Base-by-base conservation (phyloP, 176 grass and related monocot genomes). In the Aegilops sharonensis region DNA sequence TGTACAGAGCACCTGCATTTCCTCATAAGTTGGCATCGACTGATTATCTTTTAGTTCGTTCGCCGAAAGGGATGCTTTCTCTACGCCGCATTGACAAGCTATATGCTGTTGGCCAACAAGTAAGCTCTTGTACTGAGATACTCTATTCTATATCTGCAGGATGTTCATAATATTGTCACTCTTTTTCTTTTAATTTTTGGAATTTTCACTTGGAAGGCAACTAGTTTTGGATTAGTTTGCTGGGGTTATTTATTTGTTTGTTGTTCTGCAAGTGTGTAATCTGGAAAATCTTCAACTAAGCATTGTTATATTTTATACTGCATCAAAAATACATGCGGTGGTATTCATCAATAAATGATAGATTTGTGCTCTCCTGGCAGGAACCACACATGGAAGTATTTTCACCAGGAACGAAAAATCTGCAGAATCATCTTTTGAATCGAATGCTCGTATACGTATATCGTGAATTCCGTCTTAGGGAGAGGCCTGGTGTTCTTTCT, bases 341-440 rank as follows among this genome's bases (percentile, higher is more conserved):
- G 15, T 20, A 72, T 5, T 60, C 31, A 43, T 31, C 14, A 54
- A 37, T 85, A 37, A 34, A 85, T 77, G 61, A 40, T 63, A 76
- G 42, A 71, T 90, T 83, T 78, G 6, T 70, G 71, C 72, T 85
- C 17, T 87, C 59, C 39, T 91, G 71, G 50, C 90, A 98, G 95
- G 93, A 98, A 79, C 96, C 96, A 72, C 96, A 95, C 79, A 95
- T 98, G 96, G 96, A 98, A 88, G 93, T 94, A 78, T 84, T 90
- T 87, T 89, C 90, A 48, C 94, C 96, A 48, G 92, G 82, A 48
- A 83, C 91, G 54, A 98, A 98, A 75, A 92, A 79, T 82, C 25
- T 92, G 50, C 92, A 92, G 87, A 92, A 84, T 66, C 95, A 94
- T 93, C 88, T 98, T 87, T 64, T 94, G 37, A 95, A 98, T 70